Percentiles rank a stretch among this genome's conserved stretches.
Evolutionary conservation across 1,139 yeast species (phyloP).

Genomic region (Lodderomyces pseudojiufengensis): DNA sequence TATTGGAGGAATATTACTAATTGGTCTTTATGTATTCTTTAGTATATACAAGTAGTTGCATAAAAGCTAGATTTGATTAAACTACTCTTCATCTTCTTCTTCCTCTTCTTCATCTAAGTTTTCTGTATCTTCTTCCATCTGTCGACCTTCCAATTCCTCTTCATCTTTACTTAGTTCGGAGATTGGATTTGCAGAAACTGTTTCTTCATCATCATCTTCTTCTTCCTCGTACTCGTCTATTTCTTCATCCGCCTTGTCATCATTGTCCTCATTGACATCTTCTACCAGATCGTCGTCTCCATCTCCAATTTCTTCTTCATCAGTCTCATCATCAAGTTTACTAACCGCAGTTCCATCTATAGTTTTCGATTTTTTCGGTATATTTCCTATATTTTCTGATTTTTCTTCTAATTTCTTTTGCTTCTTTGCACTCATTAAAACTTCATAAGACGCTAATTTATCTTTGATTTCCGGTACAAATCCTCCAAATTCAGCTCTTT

Average conservation of each 20-base stretch:
- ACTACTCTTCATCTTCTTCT: slow-evolving; percentile 2
- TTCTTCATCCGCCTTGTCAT: slow-evolving; percentile 14
- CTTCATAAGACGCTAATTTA: slow-evolving; percentile 46
- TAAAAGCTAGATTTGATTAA: neutral
- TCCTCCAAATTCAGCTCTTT: slow-evolving; percentile 50
- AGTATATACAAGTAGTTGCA: slow-evolving; percentile 20
- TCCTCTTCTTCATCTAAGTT: slow-evolving; percentile 10
- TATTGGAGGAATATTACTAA: slow-evolving; percentile 19
- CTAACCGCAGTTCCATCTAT: slow-evolving; percentile 12
- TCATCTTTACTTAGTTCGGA: slow-evolving; percentile 23
- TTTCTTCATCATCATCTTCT: slow-evolving; percentile 17
- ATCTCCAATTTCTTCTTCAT: slow-evolving; percentile 15
- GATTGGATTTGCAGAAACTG: slow-evolving; percentile 21
- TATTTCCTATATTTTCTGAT: slow-evolving; percentile 12
- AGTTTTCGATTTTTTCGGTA: slow-evolving; percentile 18
- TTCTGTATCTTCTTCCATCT: slow-evolving; percentile 11
- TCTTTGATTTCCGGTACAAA: slow-evolving; percentile 52
- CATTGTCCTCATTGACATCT: slow-evolving; percentile 16
- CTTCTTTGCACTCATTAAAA: slow-evolving; percentile 38
- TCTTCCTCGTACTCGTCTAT: slow-evolving; percentile 14
- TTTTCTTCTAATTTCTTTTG: slow-evolving; percentile 10
- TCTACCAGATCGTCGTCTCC: slow-evolving; percentile 18
- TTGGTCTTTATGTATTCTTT: slow-evolving; percentile 38
- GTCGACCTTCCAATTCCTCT: slow-evolving; percentile 19
- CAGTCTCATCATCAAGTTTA: slow-evolving; percentile 18